Evolutionary conservation across 371 early-diverging fungal species (phyloP).

Genomic region (Rhizopus stolonifer): DNA sequence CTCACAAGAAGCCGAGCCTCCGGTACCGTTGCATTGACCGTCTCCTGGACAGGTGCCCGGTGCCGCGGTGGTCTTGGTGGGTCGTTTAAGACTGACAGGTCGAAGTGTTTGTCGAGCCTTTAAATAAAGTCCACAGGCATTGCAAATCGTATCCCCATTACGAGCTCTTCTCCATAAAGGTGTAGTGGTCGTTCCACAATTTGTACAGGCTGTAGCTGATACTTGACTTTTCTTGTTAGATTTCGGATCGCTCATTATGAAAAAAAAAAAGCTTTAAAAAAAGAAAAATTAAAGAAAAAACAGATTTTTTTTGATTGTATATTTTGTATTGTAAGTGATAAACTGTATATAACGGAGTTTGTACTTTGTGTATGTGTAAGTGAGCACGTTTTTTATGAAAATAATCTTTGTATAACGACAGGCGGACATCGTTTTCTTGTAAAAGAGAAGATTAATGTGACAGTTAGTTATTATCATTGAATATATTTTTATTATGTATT

Average conservation of each 20-base stretch:
- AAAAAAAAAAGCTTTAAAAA: not conserved
- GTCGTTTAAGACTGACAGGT: constrained; percentile 77
- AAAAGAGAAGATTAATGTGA: no score
- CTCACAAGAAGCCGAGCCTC: not conserved
- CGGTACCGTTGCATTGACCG: not conserved
- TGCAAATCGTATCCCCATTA: constrained; percentile 83
- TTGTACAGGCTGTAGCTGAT: constrained; percentile 62
- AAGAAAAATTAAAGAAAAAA: not conserved
- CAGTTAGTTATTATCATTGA: no score
- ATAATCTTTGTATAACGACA: no score
- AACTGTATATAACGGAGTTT: not conserved
- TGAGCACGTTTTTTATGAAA: no score
- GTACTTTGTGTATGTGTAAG: no score
- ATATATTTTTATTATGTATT: no score
- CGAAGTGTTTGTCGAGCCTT: constrained; percentile 82
- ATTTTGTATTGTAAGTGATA: constrained; percentile 12
- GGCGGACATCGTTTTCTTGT: no score
- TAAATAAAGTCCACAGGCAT: constrained; percentile 89
- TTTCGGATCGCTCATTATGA: not conserved
- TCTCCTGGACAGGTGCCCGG: not conserved
- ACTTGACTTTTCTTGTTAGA: constrained; percentile 11
- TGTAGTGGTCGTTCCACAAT: constrained; percentile 88
- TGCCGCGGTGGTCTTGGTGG: constrained; percentile 21
- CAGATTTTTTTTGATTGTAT: constrained; percentile 8
- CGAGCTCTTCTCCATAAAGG: constrained; percentile 92